Evolutionary conservation across 495 filamentous ascomycete species (phyloP).

Genomic region (Podospora sp.): DNA sequence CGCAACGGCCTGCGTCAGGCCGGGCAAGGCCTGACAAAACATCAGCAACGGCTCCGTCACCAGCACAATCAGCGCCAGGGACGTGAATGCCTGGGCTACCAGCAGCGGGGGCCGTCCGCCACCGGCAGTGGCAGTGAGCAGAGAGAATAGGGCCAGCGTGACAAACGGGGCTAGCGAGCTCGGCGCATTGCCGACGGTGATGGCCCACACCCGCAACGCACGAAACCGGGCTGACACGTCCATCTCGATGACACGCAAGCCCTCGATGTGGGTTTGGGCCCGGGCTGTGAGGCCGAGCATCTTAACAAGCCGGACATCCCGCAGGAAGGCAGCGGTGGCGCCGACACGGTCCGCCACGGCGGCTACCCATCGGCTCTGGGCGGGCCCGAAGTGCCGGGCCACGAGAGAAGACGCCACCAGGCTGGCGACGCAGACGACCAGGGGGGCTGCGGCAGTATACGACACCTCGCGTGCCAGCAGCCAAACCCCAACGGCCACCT

Average conservation of each 20-base stretch:
- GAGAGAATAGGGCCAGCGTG: conserved; percentile 34
- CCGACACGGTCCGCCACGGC: conserved; percentile 39
- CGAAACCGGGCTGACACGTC: conserved; percentile 58
- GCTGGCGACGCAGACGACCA: conserved; percentile 46
- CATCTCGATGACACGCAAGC: conserved; percentile 55
- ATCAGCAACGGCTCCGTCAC: conserved; percentile 56
- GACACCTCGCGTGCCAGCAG: no score
- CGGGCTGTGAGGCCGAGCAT: conserved; percentile 42
- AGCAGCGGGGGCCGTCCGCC: conserved; percentile 44
- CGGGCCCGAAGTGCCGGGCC: conserved; percentile 40
- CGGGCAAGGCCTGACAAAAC: conserved; percentile 57
- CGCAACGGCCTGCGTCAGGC: conserved; percentile 52
- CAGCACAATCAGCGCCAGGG: conserved; percentile 59
- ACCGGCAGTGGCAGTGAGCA: conserved; percentile 27
- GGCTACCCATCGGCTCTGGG: conserved; percentile 43
- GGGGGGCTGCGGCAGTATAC: no score
- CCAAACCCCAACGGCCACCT: conserved; percentile 53
- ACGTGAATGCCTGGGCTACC: conserved; percentile 55
- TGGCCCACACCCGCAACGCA: conserved; percentile 42
- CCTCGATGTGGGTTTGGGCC: conserved; percentile 42
- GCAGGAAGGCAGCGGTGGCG: conserved; percentile 41
- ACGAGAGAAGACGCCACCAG: conserved; percentile 23
- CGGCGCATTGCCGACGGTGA: conserved; percentile 45
- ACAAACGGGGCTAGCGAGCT: conserved; percentile 34
- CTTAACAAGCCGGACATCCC: conserved; percentile 48